Evolutionary conservation across 1,139 yeast species (phyloP), one percentile per base, ranked within the genome.

Genomic region (Lodderomyces oxycetoniae): DNA sequence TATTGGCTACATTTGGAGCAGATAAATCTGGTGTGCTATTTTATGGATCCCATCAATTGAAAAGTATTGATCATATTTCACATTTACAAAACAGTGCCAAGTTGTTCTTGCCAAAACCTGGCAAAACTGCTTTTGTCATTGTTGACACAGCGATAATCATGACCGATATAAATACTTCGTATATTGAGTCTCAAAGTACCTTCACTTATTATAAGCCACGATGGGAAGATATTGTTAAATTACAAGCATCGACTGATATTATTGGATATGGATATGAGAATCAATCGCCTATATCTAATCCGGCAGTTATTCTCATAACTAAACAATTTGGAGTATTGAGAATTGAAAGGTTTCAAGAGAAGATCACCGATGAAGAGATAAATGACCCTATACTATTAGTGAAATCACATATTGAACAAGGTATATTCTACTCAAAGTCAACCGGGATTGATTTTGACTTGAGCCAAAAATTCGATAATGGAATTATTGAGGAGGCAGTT

Each of bases 321-420:
- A 66, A 68, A 13, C 67, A 71, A 30, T 67, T 73, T 14, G 95
- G 95, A 3, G 73, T 82, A 2, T 52, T 87, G 26, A 63, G 79
- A 40, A 56, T 86, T 10, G 87, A 80, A 46, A 52, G 73, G 32
- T 73, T 69, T 37, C 42, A 49, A 3, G 57, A 47, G 32, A 26
- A 30, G 11, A 28, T 19, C 14, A 41, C 40, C 10, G 40, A 35
- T n/a, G 49, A 45, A 3, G 44, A 45, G 6, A 34, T 41, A 16
- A 34, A 42, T 5, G 54, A 52, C 28, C 62, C 67, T 1, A 43
- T 64, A 3, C 56, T 67, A 5, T 63, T 77, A 37, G 66, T 81
- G 30, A 81, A 80, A 50, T 73, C 87, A 0, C 87, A 78, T 44
- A 72, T 88, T 17, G 93, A 83, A 47, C 96, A 88, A 55, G 95